phyloP scores from a whole-genome alignment of 1,284 basidiomycete species.

The Tilletia caries region DNA sequence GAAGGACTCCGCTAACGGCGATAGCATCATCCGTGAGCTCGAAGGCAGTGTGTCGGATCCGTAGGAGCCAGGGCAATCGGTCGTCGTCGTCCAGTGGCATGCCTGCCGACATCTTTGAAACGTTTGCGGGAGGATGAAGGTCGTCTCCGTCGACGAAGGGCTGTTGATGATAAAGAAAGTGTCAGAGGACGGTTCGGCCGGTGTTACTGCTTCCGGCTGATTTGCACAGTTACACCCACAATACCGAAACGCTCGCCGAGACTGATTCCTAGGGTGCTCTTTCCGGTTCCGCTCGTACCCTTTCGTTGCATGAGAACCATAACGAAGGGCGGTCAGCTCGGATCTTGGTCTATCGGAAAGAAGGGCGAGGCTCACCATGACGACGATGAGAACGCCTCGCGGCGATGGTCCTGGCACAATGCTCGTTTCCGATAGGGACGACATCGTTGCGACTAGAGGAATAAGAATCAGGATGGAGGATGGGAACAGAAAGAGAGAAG shows the following conservation, averaged over 20 bases:
- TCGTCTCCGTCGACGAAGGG: constrained; percentile 88
- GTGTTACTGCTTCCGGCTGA: too few relatives aligned
- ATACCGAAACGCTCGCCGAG: background rate
- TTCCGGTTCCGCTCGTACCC: constrained; percentile 59
- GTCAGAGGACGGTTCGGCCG: too few relatives aligned
- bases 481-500: too few relatives aligned
- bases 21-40: constrained; percentile 24
- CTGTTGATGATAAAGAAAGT: background rate
- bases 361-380: background rate
- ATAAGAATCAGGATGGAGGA: too few relatives aligned
- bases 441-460: too few relatives aligned
- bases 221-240: constrained; percentile 34
- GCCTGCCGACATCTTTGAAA: constrained; percentile 81
- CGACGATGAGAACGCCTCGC: background rate
- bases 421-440: too few relatives aligned
- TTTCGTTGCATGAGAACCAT: too few relatives aligned
- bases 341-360: background rate
- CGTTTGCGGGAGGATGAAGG: constrained; percentile 75
- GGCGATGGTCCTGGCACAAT: too few relatives aligned
- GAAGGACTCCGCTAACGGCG: background rate
- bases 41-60: constrained; percentile 67
- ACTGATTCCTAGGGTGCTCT: constrained; percentile 69
- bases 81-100: constrained; percentile 73
- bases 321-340: background rate
- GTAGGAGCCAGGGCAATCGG: constrained; percentile 77